Evolutionary conservation across 768 basidiomycete genomes (phyloP), one percentile per base, ranked within the genome.

Genomic region (Artomyces pyxidatus): DNA sequence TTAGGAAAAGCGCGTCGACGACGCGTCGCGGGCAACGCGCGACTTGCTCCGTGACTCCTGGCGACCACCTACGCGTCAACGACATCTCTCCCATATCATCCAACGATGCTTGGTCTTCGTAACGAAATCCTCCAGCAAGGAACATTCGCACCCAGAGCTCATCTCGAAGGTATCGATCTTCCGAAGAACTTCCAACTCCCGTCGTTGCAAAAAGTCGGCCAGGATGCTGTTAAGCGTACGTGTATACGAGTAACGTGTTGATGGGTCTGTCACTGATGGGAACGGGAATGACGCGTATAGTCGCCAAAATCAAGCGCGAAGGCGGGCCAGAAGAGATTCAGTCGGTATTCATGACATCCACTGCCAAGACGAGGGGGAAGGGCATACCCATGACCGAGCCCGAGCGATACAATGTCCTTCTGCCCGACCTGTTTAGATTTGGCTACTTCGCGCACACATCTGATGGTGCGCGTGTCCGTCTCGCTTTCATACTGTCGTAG

Each of bases 371-470:
- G 14, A 16, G 35, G n/a, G 32, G 17, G 32, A 35, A 35, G 32
- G 6, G 22, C 11, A 37, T 19, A 19, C 17, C 29, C 38, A 23
- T 48, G 28, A 26, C 23, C 14, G 53, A 50, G 26, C 49, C 53
- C 4, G 22, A 50, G 17, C 19, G 22, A 3, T 54, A 49, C 37
- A 50, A 54, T 27, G 32, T 44, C 19, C n/a, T 23, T 10, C 47
- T 55, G 2, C 47, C 50, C 4, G 39, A 48, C 30, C 43, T 61
- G n/a, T 62, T 59, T 48, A 51, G 43, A 27, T 61, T 59, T 44
- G 42, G 48, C n/a, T 59, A 58, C 44, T 58, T 61, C 35, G 50
- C 38, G 21, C 42, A 46, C 23, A 44, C 37, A 9, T 42, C 51
- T 7, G 61, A 61, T 32, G 56, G 58, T 58, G 14, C 14, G 32